Conservation (phyloP, 805 yeast species). For the Wickerhamiella allomyrinae region DNA sequence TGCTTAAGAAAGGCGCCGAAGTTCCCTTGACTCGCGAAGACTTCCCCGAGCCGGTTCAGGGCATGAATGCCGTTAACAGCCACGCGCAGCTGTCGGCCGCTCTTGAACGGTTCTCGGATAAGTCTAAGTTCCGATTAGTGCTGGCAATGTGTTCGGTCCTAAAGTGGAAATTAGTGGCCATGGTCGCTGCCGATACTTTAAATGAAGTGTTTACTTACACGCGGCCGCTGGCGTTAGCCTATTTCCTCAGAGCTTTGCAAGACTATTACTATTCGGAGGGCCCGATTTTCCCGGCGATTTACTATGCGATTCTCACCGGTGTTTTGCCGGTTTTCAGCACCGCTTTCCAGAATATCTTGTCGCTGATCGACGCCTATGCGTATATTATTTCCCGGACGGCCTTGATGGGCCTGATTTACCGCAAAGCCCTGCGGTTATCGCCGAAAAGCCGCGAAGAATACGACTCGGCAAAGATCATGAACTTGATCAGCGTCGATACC, state of each 20-base stretch:
- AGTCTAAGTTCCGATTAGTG: slow-evolving; percentile 10
- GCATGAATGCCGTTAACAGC: slow-evolving; percentile 11
- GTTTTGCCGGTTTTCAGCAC: slow-evolving; percentile 12
- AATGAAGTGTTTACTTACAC: slow-evolving; percentile 9
- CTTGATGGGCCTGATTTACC: slow-evolving; percentile 48
- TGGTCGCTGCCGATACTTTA: slow-evolving; percentile 8
- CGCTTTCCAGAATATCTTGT: slow-evolving; percentile 11
- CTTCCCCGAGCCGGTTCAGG: slow-evolving; percentile 15
- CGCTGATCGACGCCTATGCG: slow-evolving; percentile 7
- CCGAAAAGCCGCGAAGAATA: slow-evolving; percentile 47
- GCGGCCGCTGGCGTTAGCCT: slow-evolving; percentile 13
- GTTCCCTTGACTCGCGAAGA: slow-evolving; percentile 11
- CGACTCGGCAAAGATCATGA: slow-evolving; percentile 83
- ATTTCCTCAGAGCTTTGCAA: slow-evolving; percentile 13
- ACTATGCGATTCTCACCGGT: slow-evolving; percentile 14
- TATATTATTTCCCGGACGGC: slow-evolving; percentile 22
- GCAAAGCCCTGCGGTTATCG: slow-evolving; percentile 55
- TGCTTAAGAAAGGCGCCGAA: slow-evolving; percentile 9
- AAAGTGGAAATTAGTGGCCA: slow-evolving; percentile 1
- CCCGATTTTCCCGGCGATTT: slow-evolving; percentile 12
- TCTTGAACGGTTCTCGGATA: slow-evolving; percentile 2
- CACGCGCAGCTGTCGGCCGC: slow-evolving; percentile 6
- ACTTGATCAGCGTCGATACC: slow-evolving; percentile 84
- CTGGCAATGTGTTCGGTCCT: slow-evolving; percentile 6
- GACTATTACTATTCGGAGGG: slow-evolving; percentile 6